Base-by-base conservation (phyloP, 2,329 filamentous ascomycete genomes). In the Trichoderma sp. region DNA sequence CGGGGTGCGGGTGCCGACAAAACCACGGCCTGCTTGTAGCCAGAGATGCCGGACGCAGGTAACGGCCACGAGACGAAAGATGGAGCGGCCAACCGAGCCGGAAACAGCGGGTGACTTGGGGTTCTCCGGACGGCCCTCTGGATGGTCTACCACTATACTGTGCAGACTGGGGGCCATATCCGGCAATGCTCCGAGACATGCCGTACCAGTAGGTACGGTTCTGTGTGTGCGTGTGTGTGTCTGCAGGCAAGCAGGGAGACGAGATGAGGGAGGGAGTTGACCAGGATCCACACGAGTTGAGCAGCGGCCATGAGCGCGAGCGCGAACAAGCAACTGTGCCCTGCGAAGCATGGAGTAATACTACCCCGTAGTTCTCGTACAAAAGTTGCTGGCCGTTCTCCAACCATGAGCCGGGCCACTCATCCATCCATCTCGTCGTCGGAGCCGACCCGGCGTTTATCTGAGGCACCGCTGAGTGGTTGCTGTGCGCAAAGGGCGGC, bases 371-470 rank as follows among this genome's bases (percentile, higher is more conserved):
- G 7, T 28, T 9, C 28, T 39, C 48, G 51, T 30, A 48, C 48
- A 48, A n/a, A 39, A 39, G n/a, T 39, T 39, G n/a, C 21, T 34
- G 48, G 59, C 41, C 34, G 48, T n/a, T 55, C 59, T 63, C 51
- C 39, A 54, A 63, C 59, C 59, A 63, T 21, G 39, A 57, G 45
- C 57, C 34, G 50, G 51, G n/a, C 48, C 59, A 63, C 39, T 39
- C 59, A 62, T 45, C 48, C 59, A 55, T 63, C 59, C 15, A 55
- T 63, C 59, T 15, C 34, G 15, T 39, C 59, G 52, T 63, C 61
- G 61, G 61, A 57, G 43, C 61, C 61, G 61, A 57, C 61, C 61
- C 61, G 61, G 61, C 61, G 61, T 63, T 63, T 63, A 60, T 21
- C 44, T 39, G 12, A 17, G 26, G 50, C 48, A 52, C 5, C 26